Base-by-base conservation (phyloP, 176 grass and related monocot genomes). In the Phyllostachys edulis region DNA sequence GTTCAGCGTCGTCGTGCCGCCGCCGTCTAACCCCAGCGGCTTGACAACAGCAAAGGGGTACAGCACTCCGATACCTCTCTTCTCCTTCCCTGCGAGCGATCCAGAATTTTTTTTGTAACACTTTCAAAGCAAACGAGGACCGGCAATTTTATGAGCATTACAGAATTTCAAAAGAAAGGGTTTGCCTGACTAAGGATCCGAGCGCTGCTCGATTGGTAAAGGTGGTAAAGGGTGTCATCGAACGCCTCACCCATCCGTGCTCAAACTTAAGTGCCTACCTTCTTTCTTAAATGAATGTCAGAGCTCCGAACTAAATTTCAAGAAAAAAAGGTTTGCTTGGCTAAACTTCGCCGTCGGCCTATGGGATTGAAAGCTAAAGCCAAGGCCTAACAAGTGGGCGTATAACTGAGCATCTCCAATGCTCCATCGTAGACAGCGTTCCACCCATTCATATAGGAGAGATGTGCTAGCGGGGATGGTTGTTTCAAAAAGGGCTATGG, bases 1-100 rank as follows among this genome's bases (percentile, higher is more conserved):
- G 65, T 64, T 45, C 0, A 97, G 88, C 71, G 95, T 97, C 10
- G 85, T 69, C 73, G 89, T 82, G 17, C 85, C 44, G 74, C 86
- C 60, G 37, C 89, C 92, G n/a, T 91, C 92, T 10, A 92, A 27
- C 13, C 86, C 90, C 62, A 92, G 86, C 17, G 95, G 95, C 89
- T 91, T 97, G 21, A 97, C 88, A 0, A 94, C 88, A 0, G 84
- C 88, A 1, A 97, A 97, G 13, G 95, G 95, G 80, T 93, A 89
- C 61, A 90, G 38, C 37, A 97, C 79, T 5, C 55, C 85, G 11
- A 69, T 55, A 3, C 56, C 52, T 6, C 69, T 73, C 63, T 88
- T 90, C 55, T 67, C 64, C 64, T 78, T 80, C 60, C 61, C 92
- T 87, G 71, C 72, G 37, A 60, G 16, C 55, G 50, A 45, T 47